Evolutionary conservation across 2,329 filamentous ascomycete species (phyloP).

Genomic region (Trichoderma breve): DNA sequence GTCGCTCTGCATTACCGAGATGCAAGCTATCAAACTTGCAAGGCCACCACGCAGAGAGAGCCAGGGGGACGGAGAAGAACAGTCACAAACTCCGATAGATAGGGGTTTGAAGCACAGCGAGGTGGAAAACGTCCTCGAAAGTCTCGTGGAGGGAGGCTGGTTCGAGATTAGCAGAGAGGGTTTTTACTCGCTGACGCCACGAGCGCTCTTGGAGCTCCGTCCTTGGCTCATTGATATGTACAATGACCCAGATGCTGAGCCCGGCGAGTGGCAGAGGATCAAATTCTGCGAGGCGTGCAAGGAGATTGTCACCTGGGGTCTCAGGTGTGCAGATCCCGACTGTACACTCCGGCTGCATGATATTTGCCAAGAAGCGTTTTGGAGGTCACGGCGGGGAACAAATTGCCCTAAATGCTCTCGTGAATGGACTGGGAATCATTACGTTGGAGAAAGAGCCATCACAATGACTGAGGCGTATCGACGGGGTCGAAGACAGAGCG

Average conservation of each 20-base stretch:
- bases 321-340: slow-evolving; percentile 67
- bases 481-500: slow-evolving; percentile 39
- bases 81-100: slow-evolving; percentile 40
- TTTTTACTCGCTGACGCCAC: slow-evolving; percentile 73
- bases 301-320: slow-evolving; percentile 82
- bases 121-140: slow-evolving; percentile 68
- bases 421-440: slow-evolving; percentile 49
- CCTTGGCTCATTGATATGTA: slow-evolving; percentile 85
- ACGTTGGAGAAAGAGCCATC: slow-evolving; percentile 56
- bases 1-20: slow-evolving; percentile 75
- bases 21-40: slow-evolving; percentile 72
- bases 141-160: slow-evolving; percentile 78
- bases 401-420: slow-evolving; percentile 62
- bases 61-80: slow-evolving; percentile 32
- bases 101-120: slow-evolving; percentile 71
- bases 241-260: slow-evolving; percentile 67
- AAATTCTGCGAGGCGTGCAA: slow-evolving; percentile 86
- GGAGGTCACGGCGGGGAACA: slow-evolving; percentile 60
- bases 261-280: slow-evolving; percentile 67
- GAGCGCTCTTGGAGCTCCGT: slow-evolving; percentile 80
- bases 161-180: slow-evolving; percentile 69
- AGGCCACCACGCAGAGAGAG: slow-evolving; percentile 45
- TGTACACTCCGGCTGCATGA: slow-evolving; percentile 75
- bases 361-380: slow-evolving; percentile 71
- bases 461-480: slow-evolving; percentile 53